These are phyloP conservation scores for Agastache rugosa DNA, from an alignment of 257 asterid species.

Conservation along the genomic window DNA sequence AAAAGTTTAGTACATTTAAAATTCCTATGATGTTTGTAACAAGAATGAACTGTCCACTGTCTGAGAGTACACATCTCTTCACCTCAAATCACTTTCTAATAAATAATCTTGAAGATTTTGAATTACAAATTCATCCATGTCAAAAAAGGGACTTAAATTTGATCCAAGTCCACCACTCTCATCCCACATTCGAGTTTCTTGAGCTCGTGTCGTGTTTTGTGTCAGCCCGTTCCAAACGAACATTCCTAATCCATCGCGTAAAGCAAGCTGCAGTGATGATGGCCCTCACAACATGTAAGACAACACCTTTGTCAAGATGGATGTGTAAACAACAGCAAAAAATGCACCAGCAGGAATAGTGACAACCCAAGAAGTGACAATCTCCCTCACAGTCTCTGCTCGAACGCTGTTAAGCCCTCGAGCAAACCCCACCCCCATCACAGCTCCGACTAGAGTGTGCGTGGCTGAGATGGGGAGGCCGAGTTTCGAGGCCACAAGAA, in stretches of 20 bases:
- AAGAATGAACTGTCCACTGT: neutral
- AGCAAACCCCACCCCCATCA: constrained; percentile 98
- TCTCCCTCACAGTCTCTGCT: constrained; percentile 91
- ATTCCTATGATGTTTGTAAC: neutral
- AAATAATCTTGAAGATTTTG: neutral
- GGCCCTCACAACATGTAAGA: constrained; percentile 54
- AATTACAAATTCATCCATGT: neutral
- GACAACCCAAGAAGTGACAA: constrained; percentile 87
- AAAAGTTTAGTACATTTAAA: neutral
- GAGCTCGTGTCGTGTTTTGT: neutral
- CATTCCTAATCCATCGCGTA: neutral
- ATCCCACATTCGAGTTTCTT: neutral
- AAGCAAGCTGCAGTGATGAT: constrained; percentile 14
- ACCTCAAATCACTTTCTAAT: neutral
- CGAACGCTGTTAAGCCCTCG: constrained; percentile 87
- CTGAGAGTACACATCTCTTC: neutral
- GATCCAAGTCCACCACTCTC: neutral
- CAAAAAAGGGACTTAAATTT: neutral
- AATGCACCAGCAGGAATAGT: constrained; percentile 89
- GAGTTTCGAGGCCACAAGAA: constrained; percentile 77
- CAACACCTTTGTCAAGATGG: constrained; percentile 76
- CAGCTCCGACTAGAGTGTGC: constrained; percentile 95
- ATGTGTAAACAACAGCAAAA: constrained; percentile 82
- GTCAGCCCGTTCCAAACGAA: neutral
- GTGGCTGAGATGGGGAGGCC: constrained; percentile 95